Percentiles rank a stretch among this genome's conserved stretches.
phyloP scores from a whole-genome alignment of 2,329 filamentous ascomycete genomes.

The Penicillium hordei region DNA sequence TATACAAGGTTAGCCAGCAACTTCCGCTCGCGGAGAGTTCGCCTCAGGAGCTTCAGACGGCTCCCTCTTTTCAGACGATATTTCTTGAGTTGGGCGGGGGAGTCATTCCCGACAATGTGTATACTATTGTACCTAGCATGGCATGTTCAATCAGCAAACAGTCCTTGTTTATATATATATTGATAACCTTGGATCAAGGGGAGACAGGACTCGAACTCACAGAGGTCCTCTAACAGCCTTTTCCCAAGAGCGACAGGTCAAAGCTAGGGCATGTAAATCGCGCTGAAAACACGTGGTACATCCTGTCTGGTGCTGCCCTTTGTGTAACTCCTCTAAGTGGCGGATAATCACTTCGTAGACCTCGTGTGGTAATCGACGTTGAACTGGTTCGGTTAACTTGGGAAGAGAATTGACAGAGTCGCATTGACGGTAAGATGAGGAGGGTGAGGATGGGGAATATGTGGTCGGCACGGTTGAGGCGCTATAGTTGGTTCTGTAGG shows the following conservation, averaged over 20 bases:
- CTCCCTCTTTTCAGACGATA: slow-evolving; percentile 51
- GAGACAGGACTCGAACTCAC: slow-evolving; percentile 39
- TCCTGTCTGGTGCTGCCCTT: slow-evolving; percentile 38
- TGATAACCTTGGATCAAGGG: not conserved
- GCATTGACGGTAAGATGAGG: slow-evolving; percentile 37
- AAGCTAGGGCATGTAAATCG: slow-evolving; percentile 54
- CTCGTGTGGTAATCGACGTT: slow-evolving; percentile 52
- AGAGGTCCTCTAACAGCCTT: slow-evolving; percentile 51
- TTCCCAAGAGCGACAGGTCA: slow-evolving; percentile 59
- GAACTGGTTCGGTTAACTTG: slow-evolving; percentile 34
- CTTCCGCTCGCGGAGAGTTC: slow-evolving; percentile 54
- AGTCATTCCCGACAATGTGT: slow-evolving; percentile 51
- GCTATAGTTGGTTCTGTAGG: slow-evolving; percentile 39
- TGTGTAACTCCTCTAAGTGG: slow-evolving; percentile 51
- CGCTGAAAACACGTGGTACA: slow-evolving; percentile 56
- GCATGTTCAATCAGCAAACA: slow-evolving; percentile 1
- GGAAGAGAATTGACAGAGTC: slow-evolving; percentile 41
- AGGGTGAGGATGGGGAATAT: slow-evolving; percentile 41
- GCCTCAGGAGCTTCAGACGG: slow-evolving; percentile 55
- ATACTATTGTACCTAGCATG: slow-evolving; percentile 50
- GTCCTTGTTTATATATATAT: not conserved
- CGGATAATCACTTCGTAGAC: slow-evolving; percentile 57
- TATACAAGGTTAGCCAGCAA: slow-evolving; percentile 53
- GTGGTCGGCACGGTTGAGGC: slow-evolving; percentile 40
- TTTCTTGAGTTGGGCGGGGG: slow-evolving; percentile 47